Conservation (phyloP, 2,329 filamentous ascomycete species). For the Mycosphaerella sp. region DNA sequence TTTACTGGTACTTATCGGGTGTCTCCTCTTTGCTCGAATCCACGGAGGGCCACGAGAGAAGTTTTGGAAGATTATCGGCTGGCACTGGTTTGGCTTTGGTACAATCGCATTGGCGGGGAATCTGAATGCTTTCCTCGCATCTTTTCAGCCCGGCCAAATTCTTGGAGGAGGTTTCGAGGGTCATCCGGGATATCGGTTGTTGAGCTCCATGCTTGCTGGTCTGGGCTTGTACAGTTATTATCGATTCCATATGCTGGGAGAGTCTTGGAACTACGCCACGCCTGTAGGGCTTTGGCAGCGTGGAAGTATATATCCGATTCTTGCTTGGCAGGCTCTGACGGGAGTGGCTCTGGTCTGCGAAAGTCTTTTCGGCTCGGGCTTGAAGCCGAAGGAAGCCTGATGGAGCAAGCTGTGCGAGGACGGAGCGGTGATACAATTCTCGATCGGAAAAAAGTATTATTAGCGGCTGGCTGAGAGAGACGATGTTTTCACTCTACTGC, state of each 20-base stretch:
- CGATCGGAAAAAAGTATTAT: too few species aligned
- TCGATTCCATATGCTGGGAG: constrained; percentile 16
- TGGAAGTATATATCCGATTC: constrained; percentile 16
- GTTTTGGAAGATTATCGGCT: constrained; percentile 20
- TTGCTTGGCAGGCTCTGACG: constrained; percentile 15
- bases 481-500: too few species aligned
- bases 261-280: constrained; percentile 23
- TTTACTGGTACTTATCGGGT: constrained; percentile 13
- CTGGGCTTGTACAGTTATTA: constrained; percentile 19
- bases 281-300: constrained; percentile 22
- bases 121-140: constrained; percentile 17
- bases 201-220: constrained; percentile 14
- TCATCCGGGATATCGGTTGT: constrained; percentile 9
- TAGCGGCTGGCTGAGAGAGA: too few species aligned
- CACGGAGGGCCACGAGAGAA: constrained; percentile 22
- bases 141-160: constrained; percentile 7
- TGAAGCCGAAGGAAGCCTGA: constrained; percentile 11
- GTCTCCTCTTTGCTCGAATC: constrained; percentile 16
- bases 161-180: constrained; percentile 15
- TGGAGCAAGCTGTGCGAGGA: too few species aligned
- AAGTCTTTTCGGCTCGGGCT: not conserved
- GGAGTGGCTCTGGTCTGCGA: not conserved
- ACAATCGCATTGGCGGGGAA: constrained; percentile 18
- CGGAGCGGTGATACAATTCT: too few species aligned
- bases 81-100: constrained; percentile 21